These are phyloP conservation scores for Monosporascus sp. DNA, from an alignment of 2,329 filamentous ascomycete species.

Conservation along the genomic window DNA sequence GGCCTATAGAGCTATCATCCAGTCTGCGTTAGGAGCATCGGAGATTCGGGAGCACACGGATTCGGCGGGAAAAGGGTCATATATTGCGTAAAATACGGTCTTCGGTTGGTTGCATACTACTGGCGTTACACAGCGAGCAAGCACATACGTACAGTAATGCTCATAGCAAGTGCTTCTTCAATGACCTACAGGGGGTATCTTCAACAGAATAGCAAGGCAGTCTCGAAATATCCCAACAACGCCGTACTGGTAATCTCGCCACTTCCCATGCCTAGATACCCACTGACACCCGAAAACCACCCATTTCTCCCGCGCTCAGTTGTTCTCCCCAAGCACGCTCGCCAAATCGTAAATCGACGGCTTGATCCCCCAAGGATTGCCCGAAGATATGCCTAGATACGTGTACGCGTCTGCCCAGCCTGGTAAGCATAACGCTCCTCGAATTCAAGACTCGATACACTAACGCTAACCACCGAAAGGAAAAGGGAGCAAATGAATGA, in stretches of 20 bases:
- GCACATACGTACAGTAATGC: background rate
- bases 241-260: background rate
- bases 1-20: too few species aligned
- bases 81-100: background rate
- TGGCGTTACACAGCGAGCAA: background rate
- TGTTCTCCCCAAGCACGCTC: slow-evolving; percentile 30
- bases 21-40: too few species aligned
- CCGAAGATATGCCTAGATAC: slow-evolving; percentile 55
- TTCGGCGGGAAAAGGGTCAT: too few species aligned
- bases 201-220: background rate
- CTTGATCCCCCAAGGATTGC: slow-evolving; percentile 58
- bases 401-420: slow-evolving; percentile 57
- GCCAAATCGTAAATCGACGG: slow-evolving; percentile 51
- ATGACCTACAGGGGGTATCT: background rate
- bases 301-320: slow-evolving; percentile 8
- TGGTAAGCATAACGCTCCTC: background rate
- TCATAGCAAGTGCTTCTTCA: background rate
- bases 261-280: background rate
- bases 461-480: background rate
- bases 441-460: background rate
- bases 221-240: background rate
- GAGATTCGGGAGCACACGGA: background rate
- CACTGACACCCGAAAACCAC: background rate
- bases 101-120: background rate
- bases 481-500: background rate